Evolutionary conservation across 495 filamentous ascomycete genomes (phyloP), one percentile per base, ranked within the genome.

Genomic region (Xylaria sp.): DNA sequence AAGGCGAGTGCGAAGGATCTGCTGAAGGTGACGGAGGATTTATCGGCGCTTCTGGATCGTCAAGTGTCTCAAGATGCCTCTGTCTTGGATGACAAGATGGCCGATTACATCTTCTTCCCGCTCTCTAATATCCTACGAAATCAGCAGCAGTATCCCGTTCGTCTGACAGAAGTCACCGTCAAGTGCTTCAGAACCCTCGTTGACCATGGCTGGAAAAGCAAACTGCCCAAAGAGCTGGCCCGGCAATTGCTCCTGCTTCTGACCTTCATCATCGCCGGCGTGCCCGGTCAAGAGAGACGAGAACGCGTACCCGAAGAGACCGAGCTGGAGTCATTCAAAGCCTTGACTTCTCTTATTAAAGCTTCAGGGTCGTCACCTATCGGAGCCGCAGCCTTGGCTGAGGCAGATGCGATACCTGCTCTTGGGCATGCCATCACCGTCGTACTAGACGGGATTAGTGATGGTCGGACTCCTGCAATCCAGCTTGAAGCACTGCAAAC

Each of bases 41-140:
- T 97, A 4, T 82, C 84, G 52, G 68, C 73, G 17, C 75, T 86
- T 24, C 80, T 97, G 31, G 79, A 85, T 6, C 77, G 82, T 43
- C 83, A 92, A 73, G 82, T 84, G 46, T 76, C 71, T 57, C 81
- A 83, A 59, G 80, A 85, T 73, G 82, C 86, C 43, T 80, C 82
- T 21, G 82, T 85, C 0, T 82, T 98, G 14, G 93, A 97, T 77
- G 85, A 89, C 64, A 94, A 93, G 79, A 82, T 98, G 33, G 96
- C 94, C 9, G 93, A 98, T 79, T 99, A 97, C 83, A 88, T 92
- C 73, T 98, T 98, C 85, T 96, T 97, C 74, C 96, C 96, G 0
- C 82, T 99, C 0, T 93, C 93, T 2, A 92, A 97, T 71, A 89
- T 98, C 61, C 91, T 99, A 73, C 90, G 92, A 67, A 86, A 89